Conservation (phyloP, 2,329 filamentous ascomycete species). For the Claviceps maximensis region DNA sequence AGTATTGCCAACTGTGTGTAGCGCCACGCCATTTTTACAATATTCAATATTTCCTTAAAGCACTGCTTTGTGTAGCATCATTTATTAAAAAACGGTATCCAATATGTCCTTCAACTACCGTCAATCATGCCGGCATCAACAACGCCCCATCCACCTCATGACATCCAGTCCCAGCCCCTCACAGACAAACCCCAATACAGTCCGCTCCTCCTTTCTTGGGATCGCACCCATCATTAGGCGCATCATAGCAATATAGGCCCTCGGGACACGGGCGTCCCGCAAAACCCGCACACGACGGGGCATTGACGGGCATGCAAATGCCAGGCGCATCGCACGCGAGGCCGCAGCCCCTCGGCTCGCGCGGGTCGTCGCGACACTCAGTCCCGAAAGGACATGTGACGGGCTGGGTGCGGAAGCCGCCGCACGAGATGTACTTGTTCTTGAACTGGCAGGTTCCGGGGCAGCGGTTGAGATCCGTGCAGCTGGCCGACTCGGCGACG, state of each 20-base stretch:
- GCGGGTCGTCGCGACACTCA: constrained; percentile 22
- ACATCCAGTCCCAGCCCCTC: background rate
- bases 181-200: constrained; percentile 20
- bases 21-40: no score
- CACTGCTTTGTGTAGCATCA: no score
- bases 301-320: constrained; percentile 17
- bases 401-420: constrained; percentile 16
- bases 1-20: no score
- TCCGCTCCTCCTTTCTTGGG: constrained; percentile 16
- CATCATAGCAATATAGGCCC: constrained; percentile 18
- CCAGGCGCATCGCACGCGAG: constrained; percentile 22
- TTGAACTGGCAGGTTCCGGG: constrained; percentile 16
- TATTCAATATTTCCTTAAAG: no score
- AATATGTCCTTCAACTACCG: no score
- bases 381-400: constrained; percentile 13
- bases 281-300: constrained; percentile 15
- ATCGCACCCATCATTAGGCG: constrained; percentile 15
- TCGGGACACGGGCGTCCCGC: constrained; percentile 14
- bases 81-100: no score
- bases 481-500: constrained; percentile 11
- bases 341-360: constrained; percentile 17
- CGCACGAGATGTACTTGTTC: constrained; percentile 20
- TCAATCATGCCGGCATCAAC: no score
- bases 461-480: constrained; percentile 16
- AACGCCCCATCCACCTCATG: no score